These are phyloP conservation scores for Chrysoporthe cubensis DNA, from an alignment of 2,329 filamentous ascomycete genomes.

Conservation along the genomic window DNA sequence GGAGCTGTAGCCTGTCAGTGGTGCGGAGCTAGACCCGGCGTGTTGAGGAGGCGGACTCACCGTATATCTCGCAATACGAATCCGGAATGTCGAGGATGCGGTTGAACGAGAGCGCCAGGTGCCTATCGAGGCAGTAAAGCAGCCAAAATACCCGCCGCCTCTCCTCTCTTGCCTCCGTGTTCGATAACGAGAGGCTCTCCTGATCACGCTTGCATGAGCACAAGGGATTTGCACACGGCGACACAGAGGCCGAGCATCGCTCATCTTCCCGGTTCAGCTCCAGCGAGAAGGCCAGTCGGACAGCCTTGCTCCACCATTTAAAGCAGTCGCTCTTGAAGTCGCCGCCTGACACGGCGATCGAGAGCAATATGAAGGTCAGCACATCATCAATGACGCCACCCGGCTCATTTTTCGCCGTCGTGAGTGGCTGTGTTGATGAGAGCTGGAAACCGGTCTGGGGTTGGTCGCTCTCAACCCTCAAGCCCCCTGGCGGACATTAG, in stretches of 20 bases:
- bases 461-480: conserved; percentile 40
- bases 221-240: conserved; percentile 38
- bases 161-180: conserved; percentile 50
- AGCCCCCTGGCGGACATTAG: conserved; percentile 34
- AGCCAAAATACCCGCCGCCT: conserved; percentile 53
- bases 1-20: conserved; percentile 37
- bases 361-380: conserved; percentile 49
- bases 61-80: conserved; percentile 48
- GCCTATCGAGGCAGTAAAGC: conserved; percentile 51
- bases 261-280: conserved; percentile 46
- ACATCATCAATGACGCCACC: conserved; percentile 46
- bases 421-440: conserved; percentile 34
- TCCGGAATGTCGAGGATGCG: conserved; percentile 48
- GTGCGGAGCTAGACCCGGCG: background rate
- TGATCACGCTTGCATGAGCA: conserved; percentile 39
- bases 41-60: conserved; percentile 29
- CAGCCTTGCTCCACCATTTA: conserved; percentile 52
- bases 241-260: conserved; percentile 31
- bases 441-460: conserved; percentile 34
- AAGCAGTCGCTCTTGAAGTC: conserved; percentile 54
- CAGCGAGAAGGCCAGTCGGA: conserved; percentile 43
- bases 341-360: conserved; percentile 50
- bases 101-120: conserved; percentile 53
- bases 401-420: conserved; percentile 41
- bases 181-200: conserved; percentile 33